Percentiles rank a stretch among this genome's conserved stretches.
Evolutionary conservation across 805 yeast genomes (phyloP).

Genomic region (Ogataea nitratoaversa): DNA sequence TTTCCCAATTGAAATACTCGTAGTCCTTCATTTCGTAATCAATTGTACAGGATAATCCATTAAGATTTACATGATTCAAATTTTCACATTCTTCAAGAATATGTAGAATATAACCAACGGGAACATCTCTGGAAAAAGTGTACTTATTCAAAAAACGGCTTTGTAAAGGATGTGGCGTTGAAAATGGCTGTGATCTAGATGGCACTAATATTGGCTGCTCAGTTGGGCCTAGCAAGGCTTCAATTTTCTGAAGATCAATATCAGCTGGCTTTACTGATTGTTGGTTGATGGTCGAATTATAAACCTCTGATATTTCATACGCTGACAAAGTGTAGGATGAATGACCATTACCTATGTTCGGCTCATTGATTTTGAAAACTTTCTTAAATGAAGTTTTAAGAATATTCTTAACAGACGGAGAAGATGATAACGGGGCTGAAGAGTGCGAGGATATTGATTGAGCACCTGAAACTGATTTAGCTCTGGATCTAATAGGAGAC

Average conservation of each 20-base stretch:
- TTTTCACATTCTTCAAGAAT: conserved; percentile 65
- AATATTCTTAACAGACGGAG: not conserved
- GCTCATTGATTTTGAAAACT: conserved; percentile 8
- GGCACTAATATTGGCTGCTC: not conserved
- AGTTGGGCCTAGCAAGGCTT: not conserved
- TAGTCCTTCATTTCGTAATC: conserved; percentile 56
- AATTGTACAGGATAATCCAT: conserved; percentile 54
- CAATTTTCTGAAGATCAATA: not conserved
- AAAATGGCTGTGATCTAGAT: conserved; percentile 25
- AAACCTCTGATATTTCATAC: conserved; percentile 1
- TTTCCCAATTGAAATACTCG: conserved; percentile 33
- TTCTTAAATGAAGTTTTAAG: conserved; percentile 14
- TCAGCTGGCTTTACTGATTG: not conserved
- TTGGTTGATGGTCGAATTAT: not conserved
- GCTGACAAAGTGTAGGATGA: not conserved
- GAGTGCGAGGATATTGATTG: not conserved
- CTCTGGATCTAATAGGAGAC: conserved; percentile 17
- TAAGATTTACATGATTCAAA: conserved; percentile 51
- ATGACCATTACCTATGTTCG: no score
- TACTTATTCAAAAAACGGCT: conserved; percentile 60
- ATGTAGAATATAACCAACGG: conserved; percentile 72
- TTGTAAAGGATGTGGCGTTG: conserved; percentile 52
- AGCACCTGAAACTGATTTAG: conserved; percentile 5
- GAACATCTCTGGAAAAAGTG: conserved; percentile 68
- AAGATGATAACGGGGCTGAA: conserved; percentile 4